phyloP scores from a whole-genome alignment of 257 asterid genomes.

The Avicennia marina region DNA sequence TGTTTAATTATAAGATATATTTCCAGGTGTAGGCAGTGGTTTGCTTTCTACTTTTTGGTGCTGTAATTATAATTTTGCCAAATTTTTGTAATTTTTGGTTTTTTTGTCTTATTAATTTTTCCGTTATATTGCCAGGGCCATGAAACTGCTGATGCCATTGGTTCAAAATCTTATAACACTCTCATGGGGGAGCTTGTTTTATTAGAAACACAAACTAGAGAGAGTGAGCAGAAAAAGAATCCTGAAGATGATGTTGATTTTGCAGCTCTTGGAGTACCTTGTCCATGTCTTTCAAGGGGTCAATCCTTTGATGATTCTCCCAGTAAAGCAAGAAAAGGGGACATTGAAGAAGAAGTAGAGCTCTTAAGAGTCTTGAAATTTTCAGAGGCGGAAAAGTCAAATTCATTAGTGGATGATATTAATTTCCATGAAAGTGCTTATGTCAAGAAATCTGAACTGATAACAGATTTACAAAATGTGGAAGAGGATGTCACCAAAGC shows the following conservation, averaged over 20 bases:
- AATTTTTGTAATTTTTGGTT: background rate
- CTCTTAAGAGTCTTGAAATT: slow-evolving; percentile 51
- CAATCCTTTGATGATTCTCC: slow-evolving; percentile 74
- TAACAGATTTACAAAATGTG: slow-evolving; percentile 22
- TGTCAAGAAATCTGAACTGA: slow-evolving; percentile 29
- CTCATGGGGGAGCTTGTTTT: slow-evolving; percentile 92
- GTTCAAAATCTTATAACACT: slow-evolving; percentile 83
- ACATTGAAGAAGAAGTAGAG: slow-evolving; percentile 79
- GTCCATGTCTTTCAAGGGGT: slow-evolving; percentile 85
- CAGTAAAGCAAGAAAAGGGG: slow-evolving; percentile 57
- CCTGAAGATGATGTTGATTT: slow-evolving; percentile 85
- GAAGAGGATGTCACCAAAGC: slow-evolving; percentile 21
- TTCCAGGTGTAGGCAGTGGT: slow-evolving; percentile 1
- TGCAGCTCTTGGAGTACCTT: slow-evolving; percentile 94
- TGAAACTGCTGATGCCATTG: slow-evolving; percentile 75
- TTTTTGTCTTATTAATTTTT: slow-evolving; percentile 17
- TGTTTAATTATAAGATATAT: background rate
- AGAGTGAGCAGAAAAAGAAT: slow-evolving; percentile 33
- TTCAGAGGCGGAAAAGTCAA: slow-evolving; percentile 43
- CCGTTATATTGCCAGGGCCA: slow-evolving; percentile 47
- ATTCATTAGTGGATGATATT: slow-evolving; percentile 27
- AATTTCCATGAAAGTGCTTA: slow-evolving; percentile 26
- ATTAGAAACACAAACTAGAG: slow-evolving; percentile 54
- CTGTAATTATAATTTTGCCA: background rate
- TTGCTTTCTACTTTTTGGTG: slow-evolving; percentile 6